Evolutionary conservation across 2,329 filamentous ascomycete species (phyloP), one percentile per base, ranked within the genome.

Genomic region (Apiospora pterosperma): DNA sequence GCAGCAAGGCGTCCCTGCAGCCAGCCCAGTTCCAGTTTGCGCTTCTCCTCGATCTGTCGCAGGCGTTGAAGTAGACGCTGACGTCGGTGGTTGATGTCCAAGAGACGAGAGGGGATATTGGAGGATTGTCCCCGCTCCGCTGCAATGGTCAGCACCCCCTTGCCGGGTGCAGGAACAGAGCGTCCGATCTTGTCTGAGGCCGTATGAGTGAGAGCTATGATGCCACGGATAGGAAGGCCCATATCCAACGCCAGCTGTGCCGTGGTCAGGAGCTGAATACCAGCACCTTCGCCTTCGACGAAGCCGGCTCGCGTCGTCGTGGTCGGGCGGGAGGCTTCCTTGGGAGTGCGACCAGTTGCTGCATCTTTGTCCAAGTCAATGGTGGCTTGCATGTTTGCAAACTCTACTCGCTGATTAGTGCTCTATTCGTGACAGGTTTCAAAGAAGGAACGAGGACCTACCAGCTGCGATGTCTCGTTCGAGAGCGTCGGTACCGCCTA

Each of bases 151-250:
- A 80, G 66, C 11, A 80, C 67, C 1, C 78, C 78, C 28, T 73
- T 68, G 1, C 78, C 78, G 0, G 78, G 78, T 0, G 78, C 77
- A 1, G 78, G 78, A 1, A 80, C 68, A 0, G 78, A 80, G 2
- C 77, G 71, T 0, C 76, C 73, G 36, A 71, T 67, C 11, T 73
- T 73, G 62, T 80, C 78, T 19, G 67, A 68, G 0, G 78, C 75
- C 10, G 70, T 79, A 28, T 69, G 67, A 0, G 73, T 71, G 12
- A 69, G 63, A 0, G 78, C 76, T 0, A 80, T 69, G 14, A 80
- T 68, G 5, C 68, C 76, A 31, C 72, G 70, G 62, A 78, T 76
- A 14, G 75, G 76, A 1, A 76, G 70, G 12, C 73, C 76, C 69
- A 77, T 73, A 36, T 75, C 70, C 1, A 80, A 62, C 2, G 78